phyloP scores from a whole-genome alignment of 2,329 filamentous ascomycete species.

The Exophiala bonariae region DNA sequence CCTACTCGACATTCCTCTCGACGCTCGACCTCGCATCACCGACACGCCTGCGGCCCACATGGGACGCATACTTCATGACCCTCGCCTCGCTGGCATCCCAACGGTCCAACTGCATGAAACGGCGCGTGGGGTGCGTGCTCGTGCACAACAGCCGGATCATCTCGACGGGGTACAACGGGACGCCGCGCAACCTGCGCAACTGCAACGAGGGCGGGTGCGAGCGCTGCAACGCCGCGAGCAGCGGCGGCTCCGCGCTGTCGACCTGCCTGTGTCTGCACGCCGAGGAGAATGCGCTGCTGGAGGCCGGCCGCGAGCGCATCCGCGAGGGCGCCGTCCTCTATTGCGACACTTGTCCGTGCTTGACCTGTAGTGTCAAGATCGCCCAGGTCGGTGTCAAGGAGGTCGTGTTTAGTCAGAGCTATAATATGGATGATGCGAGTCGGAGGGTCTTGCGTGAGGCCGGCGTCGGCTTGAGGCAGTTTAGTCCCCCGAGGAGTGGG shows the following conservation, averaged over 20 bases:
- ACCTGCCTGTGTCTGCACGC: slow-evolving; percentile 97
- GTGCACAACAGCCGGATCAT: slow-evolving; percentile 80
- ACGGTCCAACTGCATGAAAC: slow-evolving; percentile 96
- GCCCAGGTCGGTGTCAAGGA: slow-evolving; percentile 93
- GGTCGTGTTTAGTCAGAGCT: slow-evolving; percentile 90
- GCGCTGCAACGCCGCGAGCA: slow-evolving; percentile 73
- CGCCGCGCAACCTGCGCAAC: slow-evolving; percentile 83
- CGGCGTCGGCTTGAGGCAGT: slow-evolving; percentile 82
- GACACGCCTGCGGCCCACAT: slow-evolving; percentile 79
- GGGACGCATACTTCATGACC: slow-evolving; percentile 98
- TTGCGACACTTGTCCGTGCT: slow-evolving; percentile 93
- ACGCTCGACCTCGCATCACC: slow-evolving; percentile 75
- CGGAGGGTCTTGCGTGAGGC: slow-evolving; percentile 80
- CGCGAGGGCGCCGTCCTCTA: slow-evolving; percentile 80
- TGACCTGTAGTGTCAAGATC: slow-evolving; percentile 99
- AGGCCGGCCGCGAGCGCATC: slow-evolving; percentile 89
- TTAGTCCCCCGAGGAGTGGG: slow-evolving; percentile 39
- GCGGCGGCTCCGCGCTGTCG: slow-evolving; percentile 70
- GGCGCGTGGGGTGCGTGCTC: slow-evolving; percentile 90
- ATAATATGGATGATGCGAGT: slow-evolving; percentile 88
- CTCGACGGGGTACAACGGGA: slow-evolving; percentile 96
- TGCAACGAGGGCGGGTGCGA: slow-evolving; percentile 89
- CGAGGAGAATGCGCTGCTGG: slow-evolving; percentile 93
- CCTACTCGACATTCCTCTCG: slow-evolving; percentile 71
- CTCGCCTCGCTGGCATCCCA: slow-evolving; percentile 89